Conservation (phyloP, 2,329 filamentous ascomycete species). For the Sporothrix protearum region DNA sequence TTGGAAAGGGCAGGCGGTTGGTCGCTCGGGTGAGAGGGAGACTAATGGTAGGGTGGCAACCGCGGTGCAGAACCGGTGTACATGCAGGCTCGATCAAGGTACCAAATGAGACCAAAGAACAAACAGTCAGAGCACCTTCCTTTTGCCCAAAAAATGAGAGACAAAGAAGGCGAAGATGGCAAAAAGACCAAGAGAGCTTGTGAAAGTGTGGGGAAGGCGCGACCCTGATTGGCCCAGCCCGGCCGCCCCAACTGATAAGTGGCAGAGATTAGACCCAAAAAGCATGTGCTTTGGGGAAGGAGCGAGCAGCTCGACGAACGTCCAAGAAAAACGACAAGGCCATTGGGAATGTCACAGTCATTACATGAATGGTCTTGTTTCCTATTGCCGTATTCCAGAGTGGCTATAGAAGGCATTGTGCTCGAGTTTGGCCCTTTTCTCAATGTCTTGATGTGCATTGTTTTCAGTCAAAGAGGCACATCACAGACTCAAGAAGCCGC, state of each 20-base stretch:
- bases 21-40: conserved; percentile 28
- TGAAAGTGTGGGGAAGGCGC: conserved; percentile 34
- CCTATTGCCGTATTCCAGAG: background rate
- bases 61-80: background rate
- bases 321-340: background rate
- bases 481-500: background rate
- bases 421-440: background rate
- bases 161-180: conserved; percentile 9
- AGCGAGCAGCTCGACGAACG: background rate
- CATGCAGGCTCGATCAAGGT: background rate
- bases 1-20: background rate
- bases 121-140: conserved; percentile 8
- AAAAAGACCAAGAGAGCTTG: conserved; percentile 28
- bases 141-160: background rate
- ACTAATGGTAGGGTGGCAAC: conserved; percentile 21
- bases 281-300: conserved; percentile 20
- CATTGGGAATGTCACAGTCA: background rate
- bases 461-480: background rate
- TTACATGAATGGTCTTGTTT: background rate
- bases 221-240: conserved; percentile 24
- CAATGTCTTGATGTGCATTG: background rate
- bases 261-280: conserved; percentile 1
- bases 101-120: background rate
- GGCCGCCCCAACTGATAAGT: conserved; percentile 8
- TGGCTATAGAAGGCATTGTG: background rate